Conservation (phyloP, 495 filamentous ascomycete genomes). For the Jackrogersella multiformis region DNA sequence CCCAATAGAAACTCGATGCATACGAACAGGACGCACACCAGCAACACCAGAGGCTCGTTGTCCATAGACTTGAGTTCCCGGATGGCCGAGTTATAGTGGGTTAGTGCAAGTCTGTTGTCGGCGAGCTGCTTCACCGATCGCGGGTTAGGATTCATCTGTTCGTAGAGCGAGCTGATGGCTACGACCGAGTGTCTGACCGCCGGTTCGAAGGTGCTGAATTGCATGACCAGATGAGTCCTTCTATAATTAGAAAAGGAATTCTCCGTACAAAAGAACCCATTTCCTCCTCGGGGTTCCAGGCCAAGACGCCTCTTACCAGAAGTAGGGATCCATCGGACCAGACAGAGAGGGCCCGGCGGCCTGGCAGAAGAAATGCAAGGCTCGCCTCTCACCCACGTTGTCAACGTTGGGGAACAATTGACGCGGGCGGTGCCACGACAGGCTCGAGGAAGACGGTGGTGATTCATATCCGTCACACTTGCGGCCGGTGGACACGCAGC, state of each 20-base stretch:
- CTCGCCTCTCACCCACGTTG: conserved; percentile 48
- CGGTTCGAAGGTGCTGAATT: conserved; percentile 64
- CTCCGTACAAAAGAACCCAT: background rate
- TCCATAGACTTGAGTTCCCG: conserved; percentile 50
- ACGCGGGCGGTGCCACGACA: conserved; percentile 40
- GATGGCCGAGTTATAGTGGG: conserved; percentile 66
- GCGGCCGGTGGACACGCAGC: conserved; percentile 58
- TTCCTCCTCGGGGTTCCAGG: background rate
- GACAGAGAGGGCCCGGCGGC: conserved; percentile 59
- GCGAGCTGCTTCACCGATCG: conserved; percentile 39
- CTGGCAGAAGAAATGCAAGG: conserved; percentile 63
- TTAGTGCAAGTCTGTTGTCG: conserved; percentile 55
- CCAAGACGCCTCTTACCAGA: conserved; percentile 50
- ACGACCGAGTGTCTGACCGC: conserved; percentile 69
- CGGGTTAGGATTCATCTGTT: conserved; percentile 30
- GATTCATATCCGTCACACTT: conserved; percentile 55
- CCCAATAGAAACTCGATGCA: conserved; percentile 66
- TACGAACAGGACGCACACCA: conserved; percentile 67
- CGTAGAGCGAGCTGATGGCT: conserved; percentile 65
- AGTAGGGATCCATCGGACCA: conserved; percentile 61
- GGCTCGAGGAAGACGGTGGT: conserved; percentile 11
- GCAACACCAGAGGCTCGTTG: conserved; percentile 58
- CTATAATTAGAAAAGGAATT: background rate
- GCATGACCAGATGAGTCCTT: conserved; percentile 61
- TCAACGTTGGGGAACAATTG: conserved; percentile 35